Evolutionary conservation across 805 yeast genomes (phyloP).

Genomic region (Helenozyma rhizophorensis): DNA sequence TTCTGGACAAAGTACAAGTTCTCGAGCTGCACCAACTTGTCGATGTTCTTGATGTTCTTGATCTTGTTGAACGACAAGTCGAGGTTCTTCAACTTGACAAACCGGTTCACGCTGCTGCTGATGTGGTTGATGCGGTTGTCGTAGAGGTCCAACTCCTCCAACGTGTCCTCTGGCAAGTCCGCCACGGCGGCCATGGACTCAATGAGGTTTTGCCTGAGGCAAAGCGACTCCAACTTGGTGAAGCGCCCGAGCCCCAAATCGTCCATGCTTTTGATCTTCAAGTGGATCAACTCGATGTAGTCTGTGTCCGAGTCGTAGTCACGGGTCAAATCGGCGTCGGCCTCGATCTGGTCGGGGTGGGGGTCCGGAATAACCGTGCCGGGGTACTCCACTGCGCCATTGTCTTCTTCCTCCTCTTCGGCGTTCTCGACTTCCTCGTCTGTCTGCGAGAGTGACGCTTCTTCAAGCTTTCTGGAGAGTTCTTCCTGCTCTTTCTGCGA

Average conservation of each 20-base stretch:
- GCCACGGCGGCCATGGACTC: conserved; percentile 52
- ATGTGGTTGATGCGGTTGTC: conserved; percentile 90
- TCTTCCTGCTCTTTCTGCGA: neutral
- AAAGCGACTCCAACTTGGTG: conserved; percentile 50
- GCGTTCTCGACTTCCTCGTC: conserved; percentile 21
- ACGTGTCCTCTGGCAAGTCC: conserved; percentile 58
- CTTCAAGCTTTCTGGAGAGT: conserved; percentile 2
- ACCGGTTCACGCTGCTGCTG: conserved; percentile 60
- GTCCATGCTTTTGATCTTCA: conserved; percentile 61
- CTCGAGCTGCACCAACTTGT: conserved; percentile 54
- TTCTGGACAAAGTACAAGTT: conserved; percentile 86
- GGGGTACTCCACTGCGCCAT: conserved; percentile 39
- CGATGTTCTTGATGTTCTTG: conserved; percentile 76
- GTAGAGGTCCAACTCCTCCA: conserved; percentile 82
- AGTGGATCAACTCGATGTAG: conserved; percentile 62
- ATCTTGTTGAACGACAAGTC: conserved; percentile 91
- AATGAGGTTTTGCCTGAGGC: conserved; percentile 80
- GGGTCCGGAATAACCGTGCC: conserved; percentile 43
- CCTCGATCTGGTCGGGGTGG: conserved; percentile 52
- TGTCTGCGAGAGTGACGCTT: conserved; percentile 12
- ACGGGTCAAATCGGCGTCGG: conserved; percentile 63
- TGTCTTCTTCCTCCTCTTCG: conserved; percentile 23
- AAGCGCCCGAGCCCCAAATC: conserved; percentile 59
- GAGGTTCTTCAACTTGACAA: conserved; percentile 52
- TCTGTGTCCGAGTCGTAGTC: conserved; percentile 56